Evolutionary conservation across 2,329 filamentous ascomycete genomes (phyloP).

Genomic region (Epichloe festucae): DNA sequence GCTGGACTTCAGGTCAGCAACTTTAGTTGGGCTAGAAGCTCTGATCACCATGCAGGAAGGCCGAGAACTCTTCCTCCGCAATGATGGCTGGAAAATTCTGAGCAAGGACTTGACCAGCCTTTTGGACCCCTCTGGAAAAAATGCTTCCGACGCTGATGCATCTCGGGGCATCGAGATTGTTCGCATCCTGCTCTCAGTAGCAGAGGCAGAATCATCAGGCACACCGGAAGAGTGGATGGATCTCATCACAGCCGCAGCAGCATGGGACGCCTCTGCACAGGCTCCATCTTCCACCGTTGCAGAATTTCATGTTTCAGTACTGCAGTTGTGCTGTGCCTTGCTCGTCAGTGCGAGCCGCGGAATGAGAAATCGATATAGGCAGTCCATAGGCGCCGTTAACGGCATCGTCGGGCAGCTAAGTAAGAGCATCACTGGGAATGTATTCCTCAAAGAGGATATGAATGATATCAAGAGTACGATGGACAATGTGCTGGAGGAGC

Average conservation of each 20-base stretch:
- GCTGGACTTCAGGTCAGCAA: conserved; percentile 42
- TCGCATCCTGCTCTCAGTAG: conserved; percentile 38
- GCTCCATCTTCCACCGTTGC: conserved; percentile 15
- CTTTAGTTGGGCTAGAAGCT: conserved; percentile 48
- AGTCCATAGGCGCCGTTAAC: conserved; percentile 36
- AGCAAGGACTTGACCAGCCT: conserved; percentile 35
- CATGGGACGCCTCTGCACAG: conserved; percentile 28
- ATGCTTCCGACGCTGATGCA: conserved; percentile 17
- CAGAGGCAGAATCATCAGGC: conserved; percentile 31
- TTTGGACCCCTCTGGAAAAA: conserved; percentile 18
- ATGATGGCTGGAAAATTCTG: conserved; percentile 42
- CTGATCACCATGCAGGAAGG: conserved; percentile 37
- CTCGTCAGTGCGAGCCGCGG: conserved; percentile 32
- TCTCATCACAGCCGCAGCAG: conserved; percentile 36
- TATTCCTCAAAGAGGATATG: conserved; percentile 27
- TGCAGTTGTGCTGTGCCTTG: conserved; percentile 44
- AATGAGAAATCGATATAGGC: conserved; percentile 35
- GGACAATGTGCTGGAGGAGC: not conserved
- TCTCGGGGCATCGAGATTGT: conserved; percentile 42
- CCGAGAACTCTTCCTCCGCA: conserved; percentile 31
- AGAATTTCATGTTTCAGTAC: conserved; percentile 40
- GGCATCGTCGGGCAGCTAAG: conserved; percentile 33
- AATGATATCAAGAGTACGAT: conserved; percentile 30
- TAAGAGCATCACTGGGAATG: conserved; percentile 12
- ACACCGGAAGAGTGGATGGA: conserved; percentile 45